A percentile compares a stretch with the other conserved stretches of the same genome.
phyloP scores from a whole-genome alignment of 805 yeast genomes.

The Myxozyma udenii region DNA sequence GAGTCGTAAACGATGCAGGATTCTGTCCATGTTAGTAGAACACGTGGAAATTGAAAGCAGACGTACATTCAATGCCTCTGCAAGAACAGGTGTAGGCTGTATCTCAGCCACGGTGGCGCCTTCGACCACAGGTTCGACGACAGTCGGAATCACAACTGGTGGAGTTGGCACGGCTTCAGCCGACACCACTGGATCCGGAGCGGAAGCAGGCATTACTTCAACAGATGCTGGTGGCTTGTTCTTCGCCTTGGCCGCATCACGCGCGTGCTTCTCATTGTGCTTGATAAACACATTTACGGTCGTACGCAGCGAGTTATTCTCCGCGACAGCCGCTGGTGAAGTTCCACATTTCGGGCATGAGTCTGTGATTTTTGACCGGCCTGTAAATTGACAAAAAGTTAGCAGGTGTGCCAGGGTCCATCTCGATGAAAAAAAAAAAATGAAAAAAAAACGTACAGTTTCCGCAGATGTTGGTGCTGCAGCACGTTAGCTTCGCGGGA shows the following conservation, averaged over 20 bases:
- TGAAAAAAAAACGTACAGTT: slow-evolving; percentile 14
- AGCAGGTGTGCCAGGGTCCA: background rate
- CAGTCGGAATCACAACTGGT: background rate
- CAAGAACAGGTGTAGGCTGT: background rate
- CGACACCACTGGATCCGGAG: background rate
- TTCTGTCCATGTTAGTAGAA: too few species aligned
- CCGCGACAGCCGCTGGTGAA: slow-evolving; percentile 12
- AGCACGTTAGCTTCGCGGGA: slow-evolving; percentile 22
- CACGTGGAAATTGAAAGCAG: too few species aligned
- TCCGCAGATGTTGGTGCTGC: slow-evolving; percentile 24
- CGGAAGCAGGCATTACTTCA: background rate
- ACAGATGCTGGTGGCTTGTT: background rate
- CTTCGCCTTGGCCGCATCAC: slow-evolving; percentile 9
- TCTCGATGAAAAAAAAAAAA: background rate
- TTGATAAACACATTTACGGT: slow-evolving; percentile 25
- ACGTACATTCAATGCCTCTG: background rate
- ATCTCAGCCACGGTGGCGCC: background rate
- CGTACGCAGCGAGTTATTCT: slow-evolving; percentile 20
- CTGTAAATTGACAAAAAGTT: slow-evolving; percentile 1
- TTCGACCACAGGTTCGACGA: background rate
- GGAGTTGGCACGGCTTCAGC: too few species aligned
- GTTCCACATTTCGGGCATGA: slow-evolving; percentile 22
- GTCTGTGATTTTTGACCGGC: slow-evolving; percentile 9
- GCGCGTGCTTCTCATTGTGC: slow-evolving; percentile 25
- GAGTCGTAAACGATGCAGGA: too few species aligned